These are phyloP conservation scores for Auxenochlorella protothecoides DNA, from an alignment of 139 green algal species.

Conservation along the genomic window DNA sequence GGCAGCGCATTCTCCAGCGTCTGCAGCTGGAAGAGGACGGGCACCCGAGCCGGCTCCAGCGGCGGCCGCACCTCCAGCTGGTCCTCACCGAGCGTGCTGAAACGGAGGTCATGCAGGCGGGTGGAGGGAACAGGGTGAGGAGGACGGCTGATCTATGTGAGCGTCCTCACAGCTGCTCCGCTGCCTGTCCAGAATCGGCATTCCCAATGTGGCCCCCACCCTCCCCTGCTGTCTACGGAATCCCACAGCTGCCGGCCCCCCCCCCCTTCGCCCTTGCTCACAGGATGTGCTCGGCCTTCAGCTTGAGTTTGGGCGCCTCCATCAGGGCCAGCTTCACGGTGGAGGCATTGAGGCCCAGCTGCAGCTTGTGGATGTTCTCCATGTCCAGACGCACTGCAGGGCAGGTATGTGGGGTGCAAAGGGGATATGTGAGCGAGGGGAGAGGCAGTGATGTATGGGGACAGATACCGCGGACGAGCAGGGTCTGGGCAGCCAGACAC, in stretches of 20 bases:
- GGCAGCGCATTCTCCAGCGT: constrained; percentile 25
- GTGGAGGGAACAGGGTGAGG: neutral
- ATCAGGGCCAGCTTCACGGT: constrained; percentile 32
- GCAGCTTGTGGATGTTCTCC: constrained; percentile 41
- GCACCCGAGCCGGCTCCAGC: constrained; percentile 5
- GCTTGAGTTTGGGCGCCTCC: constrained; percentile 52
- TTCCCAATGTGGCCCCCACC: too few relatives aligned
- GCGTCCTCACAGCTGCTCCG: too few relatives aligned
- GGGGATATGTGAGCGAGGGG: too few relatives aligned
- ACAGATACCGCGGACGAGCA: neutral
- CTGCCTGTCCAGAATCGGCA: too few relatives aligned
- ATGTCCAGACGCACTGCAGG: constrained; percentile 47
- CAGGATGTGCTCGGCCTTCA: constrained; percentile 55
- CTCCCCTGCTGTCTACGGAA: neutral
- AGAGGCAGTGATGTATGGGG: too few relatives aligned
- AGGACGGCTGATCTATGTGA: neutral
- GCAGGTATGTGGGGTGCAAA: neutral
- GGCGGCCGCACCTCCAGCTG: constrained; percentile 26
- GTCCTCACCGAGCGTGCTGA: constrained; percentile 23
- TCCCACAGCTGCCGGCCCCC: neutral
- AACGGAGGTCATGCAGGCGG: constrained; percentile 1
- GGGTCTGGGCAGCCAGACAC: neutral
- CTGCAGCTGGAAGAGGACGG: constrained; percentile 37
- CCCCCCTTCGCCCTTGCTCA: neutral
- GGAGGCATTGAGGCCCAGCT: constrained; percentile 61